These are phyloP conservation scores for Lotus japonicus DNA, from an alignment of 306 rosid genomes.

Conservation along the genomic window DNA sequence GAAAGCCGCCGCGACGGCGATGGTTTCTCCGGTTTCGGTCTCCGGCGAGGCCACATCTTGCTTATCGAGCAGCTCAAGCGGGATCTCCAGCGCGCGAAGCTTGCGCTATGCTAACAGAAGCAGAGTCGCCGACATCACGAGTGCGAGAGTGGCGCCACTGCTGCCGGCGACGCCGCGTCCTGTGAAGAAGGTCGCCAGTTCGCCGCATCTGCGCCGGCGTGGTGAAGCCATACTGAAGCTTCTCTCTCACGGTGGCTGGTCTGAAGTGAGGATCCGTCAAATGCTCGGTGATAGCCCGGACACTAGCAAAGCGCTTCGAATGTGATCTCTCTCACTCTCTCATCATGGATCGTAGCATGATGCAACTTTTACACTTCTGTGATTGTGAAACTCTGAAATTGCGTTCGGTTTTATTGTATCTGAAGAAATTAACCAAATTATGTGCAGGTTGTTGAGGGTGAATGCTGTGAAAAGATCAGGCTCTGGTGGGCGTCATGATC, in stretches of 20 bases:
- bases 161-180: neutral
- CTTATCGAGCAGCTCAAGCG: constrained; percentile 52
- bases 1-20: neutral
- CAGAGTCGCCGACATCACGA: neutral
- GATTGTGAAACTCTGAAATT: neutral
- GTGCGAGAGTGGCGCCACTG: neutral
- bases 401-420: neutral
- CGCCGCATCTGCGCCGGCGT: constrained; percentile 47
- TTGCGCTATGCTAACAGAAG: constrained; percentile 28
- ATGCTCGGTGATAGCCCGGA: constrained; percentile 88
- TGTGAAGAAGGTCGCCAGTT: constrained; percentile 6
- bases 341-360: neutral
- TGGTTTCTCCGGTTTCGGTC: constrained; percentile 29
- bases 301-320: constrained; percentile 96
- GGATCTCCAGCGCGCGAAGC: constrained; percentile 49
- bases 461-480: constrained; percentile 60
- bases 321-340: constrained; percentile 37
- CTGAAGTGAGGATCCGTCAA: constrained; percentile 77
- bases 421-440: neutral
- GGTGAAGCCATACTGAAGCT: constrained; percentile 66
- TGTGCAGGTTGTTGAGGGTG: constrained; percentile 45
- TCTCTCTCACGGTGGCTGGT: constrained; percentile 53
- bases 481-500: constrained; percentile 64
- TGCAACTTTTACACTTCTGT: neutral
- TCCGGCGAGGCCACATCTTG: constrained; percentile 55